Base-by-base conservation (phyloP, 1,284 basidiomycete species). In the Ustilago xerochloae region DNA sequence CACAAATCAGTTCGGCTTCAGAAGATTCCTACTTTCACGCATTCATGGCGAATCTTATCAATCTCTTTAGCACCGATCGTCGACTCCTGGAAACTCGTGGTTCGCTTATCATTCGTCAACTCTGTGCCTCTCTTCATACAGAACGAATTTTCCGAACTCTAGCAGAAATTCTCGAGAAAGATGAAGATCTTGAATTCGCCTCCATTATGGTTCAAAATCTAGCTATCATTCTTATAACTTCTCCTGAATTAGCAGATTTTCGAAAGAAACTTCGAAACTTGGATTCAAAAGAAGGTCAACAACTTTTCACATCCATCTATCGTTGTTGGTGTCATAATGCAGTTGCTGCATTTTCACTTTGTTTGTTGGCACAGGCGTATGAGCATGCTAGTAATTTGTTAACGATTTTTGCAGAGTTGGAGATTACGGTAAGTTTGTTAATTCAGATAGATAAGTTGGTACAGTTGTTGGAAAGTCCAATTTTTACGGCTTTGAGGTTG, bases 271-370 rank as follows among this genome's bases (percentile, higher is more conserved):
- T 99, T 59, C 97, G 96, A 85, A 96, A 91, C 78, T 86, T 97
- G 48, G 97, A 99, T 80, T 94, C 80, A 39, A 47, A 68, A 90
- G 97, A 99, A 75, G 94, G 95, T 0, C 94, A 97, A 86, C 90
- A 90, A 7, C 86, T 99, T 24, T 99, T 99, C 83, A 92, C 91
- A 1, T 92, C 91, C 0, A 86, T 99, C 18, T 99, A 99, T 83
- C 89, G 93, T 35, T 97, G 94, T 38, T 99, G 97, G 96, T 98
- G 94, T 84, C 97, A 99, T 83, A 98, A 98, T 81, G 92, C 97
- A 0, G 94, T 99, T 24, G 92, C 97, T 0, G 94, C 94, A 0
- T 97, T 99, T 82, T 93, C 94, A 1, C 88, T 99, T 4, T 99
- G 97, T 85, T 88, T 99, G 20, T 87, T 99, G 12, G 94, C 96